Evolutionary conservation across 805 yeast species (phyloP).

Genomic region (Nakazawaea ernobii): DNA sequence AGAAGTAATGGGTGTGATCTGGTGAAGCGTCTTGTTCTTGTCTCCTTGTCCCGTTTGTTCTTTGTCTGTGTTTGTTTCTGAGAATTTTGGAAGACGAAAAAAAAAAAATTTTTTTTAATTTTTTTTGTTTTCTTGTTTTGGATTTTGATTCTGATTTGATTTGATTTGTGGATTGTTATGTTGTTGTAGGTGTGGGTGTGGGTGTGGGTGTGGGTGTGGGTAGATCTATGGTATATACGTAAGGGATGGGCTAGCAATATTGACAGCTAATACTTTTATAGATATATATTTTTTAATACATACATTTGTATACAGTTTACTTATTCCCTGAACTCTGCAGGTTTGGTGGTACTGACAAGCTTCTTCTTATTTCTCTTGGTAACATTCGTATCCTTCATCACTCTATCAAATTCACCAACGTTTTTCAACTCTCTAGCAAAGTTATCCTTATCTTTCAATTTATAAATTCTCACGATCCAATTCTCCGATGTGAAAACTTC

Average conservation of each 20-base stretch:
- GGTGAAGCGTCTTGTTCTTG: background rate
- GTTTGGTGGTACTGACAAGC: background rate
- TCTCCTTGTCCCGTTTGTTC: background rate
- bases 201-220: background rate
- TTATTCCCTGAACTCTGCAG: constrained; percentile 7
- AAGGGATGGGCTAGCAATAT: too few relatives aligned
- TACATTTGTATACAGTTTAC: background rate
- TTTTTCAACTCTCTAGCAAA: constrained; percentile 72
- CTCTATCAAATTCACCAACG: constrained; percentile 48
- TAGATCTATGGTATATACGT: too few relatives aligned
- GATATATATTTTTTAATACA: background rate
- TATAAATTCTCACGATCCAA: constrained; percentile 94
- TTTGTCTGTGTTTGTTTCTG: background rate
- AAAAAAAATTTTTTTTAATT: background rate
- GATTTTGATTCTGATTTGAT: background rate
- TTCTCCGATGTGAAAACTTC: constrained; percentile 94
- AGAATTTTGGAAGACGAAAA: background rate
- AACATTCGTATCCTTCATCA: constrained; percentile 3
- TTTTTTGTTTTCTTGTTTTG: background rate
- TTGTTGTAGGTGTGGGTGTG: background rate
- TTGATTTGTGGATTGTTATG: background rate
- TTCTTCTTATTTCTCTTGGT: constrained; percentile 11
- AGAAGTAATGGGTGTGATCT: background rate
- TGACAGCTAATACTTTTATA: background rate
- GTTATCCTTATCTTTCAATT: constrained; percentile 82